Evolutionary conservation across 208 protist species (phyloP).

Genomic region (Crithidia sp.): DNA sequence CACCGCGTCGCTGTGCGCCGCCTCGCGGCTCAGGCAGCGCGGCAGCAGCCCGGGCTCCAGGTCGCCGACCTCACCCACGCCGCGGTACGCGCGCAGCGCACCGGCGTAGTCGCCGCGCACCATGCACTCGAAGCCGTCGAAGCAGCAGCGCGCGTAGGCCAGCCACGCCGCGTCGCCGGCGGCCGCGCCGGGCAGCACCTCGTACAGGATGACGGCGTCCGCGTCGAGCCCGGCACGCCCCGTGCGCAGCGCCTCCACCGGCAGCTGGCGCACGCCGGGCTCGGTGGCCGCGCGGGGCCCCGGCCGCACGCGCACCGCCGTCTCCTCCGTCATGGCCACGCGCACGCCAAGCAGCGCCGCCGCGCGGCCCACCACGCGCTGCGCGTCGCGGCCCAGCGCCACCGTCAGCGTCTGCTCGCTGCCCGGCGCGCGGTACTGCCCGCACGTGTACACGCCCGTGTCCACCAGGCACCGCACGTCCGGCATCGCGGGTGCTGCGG

Average conservation of each 20-base stretch:
- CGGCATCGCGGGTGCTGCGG: neutral
- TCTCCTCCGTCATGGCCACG: slow-evolving; percentile 46
- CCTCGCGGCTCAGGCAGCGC: slow-evolving; percentile 18
- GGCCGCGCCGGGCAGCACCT: slow-evolving; percentile 23
- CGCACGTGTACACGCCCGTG: slow-evolving; percentile 24
- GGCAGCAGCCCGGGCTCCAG: slow-evolving; percentile 21
- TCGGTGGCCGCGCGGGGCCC: no score
- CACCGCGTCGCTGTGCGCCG: slow-evolving; percentile 5
- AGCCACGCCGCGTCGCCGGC: slow-evolving; percentile 25
- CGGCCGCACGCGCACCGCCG: slow-evolving; percentile 30
- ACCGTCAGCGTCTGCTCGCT: slow-evolving; percentile 28
- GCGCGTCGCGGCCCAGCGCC: slow-evolving; percentile 33
- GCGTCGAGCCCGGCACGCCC: slow-evolving; percentile 1
- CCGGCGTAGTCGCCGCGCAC: slow-evolving; percentile 37
- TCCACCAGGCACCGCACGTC: slow-evolving; percentile 31
- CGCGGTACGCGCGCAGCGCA: slow-evolving; percentile 34
- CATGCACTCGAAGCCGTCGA: slow-evolving; percentile 42
- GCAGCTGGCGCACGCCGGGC: slow-evolving; percentile 27
- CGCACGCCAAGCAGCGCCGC: slow-evolving; percentile 21
- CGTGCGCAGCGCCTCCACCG: slow-evolving; percentile 33
- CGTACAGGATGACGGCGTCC: slow-evolving; percentile 33
- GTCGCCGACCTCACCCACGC: slow-evolving; percentile 21
- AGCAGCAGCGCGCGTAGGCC: slow-evolving; percentile 24
- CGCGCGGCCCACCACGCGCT: slow-evolving; percentile 25
- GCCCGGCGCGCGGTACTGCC: slow-evolving; percentile 16